Conservation (phyloP, 208 protist genomes). For the Leishmania arabica region DNA sequence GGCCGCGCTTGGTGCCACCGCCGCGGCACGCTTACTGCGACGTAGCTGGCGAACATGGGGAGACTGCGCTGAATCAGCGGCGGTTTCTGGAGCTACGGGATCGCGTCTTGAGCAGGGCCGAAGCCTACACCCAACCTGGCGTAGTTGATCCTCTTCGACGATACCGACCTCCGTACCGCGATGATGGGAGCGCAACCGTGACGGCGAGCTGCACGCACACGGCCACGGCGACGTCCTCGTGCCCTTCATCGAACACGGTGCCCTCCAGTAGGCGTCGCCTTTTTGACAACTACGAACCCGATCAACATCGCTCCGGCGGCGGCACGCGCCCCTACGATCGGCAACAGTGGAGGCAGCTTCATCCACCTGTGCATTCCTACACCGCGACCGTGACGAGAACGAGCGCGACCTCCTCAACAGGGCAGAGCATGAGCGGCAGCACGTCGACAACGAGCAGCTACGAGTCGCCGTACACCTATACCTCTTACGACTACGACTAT, state of each 20-base stretch:
- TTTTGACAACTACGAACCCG: conserved; percentile 4
- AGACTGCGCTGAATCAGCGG: conserved; percentile 6
- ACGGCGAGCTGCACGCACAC: not conserved
- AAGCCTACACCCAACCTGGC: not conserved
- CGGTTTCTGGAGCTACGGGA: conserved; percentile 32
- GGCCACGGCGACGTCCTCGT: not conserved
- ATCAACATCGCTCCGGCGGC: not conserved
- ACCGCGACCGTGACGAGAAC: not conserved
- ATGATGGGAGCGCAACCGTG: not conserved
- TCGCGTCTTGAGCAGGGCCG: conserved; percentile 18
- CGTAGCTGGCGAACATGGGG: not conserved
- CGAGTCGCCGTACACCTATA: conserved; percentile 2
- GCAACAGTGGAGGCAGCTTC: not conserved
- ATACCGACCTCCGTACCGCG: conserved; percentile 4
- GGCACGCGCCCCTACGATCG: not conserved
- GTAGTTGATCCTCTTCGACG: conserved; percentile 2
- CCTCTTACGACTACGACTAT: conserved; percentile 7
- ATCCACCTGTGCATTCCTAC: not conserved
- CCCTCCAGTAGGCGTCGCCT: not conserved
- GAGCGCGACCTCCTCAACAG: not conserved
- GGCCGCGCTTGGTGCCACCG: not conserved
- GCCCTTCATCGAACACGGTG: not conserved
- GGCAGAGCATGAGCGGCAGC: not conserved
- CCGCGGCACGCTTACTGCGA: conserved; percentile 6
- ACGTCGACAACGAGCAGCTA: not conserved